Base-by-base conservation (phyloP, 1,284 basidiomycete species). In the Leccinum pachyderme region DNA sequence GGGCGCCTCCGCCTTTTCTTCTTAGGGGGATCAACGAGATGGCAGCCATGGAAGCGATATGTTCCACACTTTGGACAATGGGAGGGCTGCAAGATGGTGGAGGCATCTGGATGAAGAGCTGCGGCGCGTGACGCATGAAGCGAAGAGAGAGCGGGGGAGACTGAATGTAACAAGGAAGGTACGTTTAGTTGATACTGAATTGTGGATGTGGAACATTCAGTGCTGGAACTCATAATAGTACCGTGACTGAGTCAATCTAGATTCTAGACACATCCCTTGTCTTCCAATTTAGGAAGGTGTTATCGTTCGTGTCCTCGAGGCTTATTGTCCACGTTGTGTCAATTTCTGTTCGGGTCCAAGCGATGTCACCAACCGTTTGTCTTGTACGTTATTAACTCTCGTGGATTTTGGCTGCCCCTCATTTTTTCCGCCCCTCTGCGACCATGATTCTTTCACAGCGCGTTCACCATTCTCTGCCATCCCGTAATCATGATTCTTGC, bases 131-230 rank as follows among this genome's bases (percentile, higher is more conserved):
- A 61, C 0, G 76, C 69, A 63, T 88, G 84, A 29, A 86, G 73
- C 43, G 86, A 83, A 15, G 87, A 78, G 43, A 89, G 78, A 39
- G 74, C 51, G 6, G 82, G 77, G 7, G 84, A 82, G 41, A 80
- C 61, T 7, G 77, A 58, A 29, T 81, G 73, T 49, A 87, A 68
- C 18, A 72, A 63, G 58, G 70, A 73, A 12, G 84, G 74, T 15
- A 87, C 61, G 25, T 76, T 70, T 37, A 73, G 66, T 59, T 76
- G 78, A 61, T 82, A 87, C 58, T 72, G 77, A 53, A 71, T 55
- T 5, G 82, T 79, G 22, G 75, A 41, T 52, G 72, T 64, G 64
- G 72, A 67, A 33, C 32, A 31, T 41, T 49, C 56, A 2, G 49
- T 41, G 41, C 7, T 13, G 28, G 48, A 11, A 61, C 15, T 22